Base-by-base conservation (phyloP, 2,329 filamentous ascomycete species). In the Xylaria sp. region DNA sequence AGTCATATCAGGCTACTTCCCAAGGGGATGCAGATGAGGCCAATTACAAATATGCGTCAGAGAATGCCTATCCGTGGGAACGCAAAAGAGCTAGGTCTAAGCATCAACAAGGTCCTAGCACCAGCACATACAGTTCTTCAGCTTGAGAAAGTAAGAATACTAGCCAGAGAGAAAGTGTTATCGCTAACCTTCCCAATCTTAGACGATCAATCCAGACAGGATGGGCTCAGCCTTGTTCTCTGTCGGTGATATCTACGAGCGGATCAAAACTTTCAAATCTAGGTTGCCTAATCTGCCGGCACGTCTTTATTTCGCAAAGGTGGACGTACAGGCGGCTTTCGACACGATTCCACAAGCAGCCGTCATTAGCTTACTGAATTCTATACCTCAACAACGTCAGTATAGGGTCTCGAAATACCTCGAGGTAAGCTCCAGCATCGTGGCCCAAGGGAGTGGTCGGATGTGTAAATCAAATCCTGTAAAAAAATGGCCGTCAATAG, bases 261-360 rank as follows among this genome's bases (percentile, higher is more conserved):
- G 89, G 23, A 81, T 99, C 25, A 92, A 91, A 70, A 75, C 73
- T 0, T 98, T 97, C 82, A 91, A 91, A 72, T 75, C 80, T 1
- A 80, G 73, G 0, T 78, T 92, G 12, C 80, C 81, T 0, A 67
- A 80, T 1, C 71, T 72, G 0, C 74, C 80, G 0, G 75, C 77
- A 9, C 84, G 80, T 4, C 81, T 98, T 1, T 98, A 92, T 80
- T 97, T 98, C 80, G 94, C 91, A 69, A 99, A 99, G 78, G 85
- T 97, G 13, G 96, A 99, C 77, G 94, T 99, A 23, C 89, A 93
- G 78, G 90, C 93, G 1, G 97, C 95, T 74, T 99, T 98, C 78
- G 96, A 99, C 80, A 97, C 92, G 0, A 98, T 99, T 54, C 96
- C 96, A 0, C 96, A 98, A 78, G 81, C 87, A 32, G 88, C 89